A percentile compares a stretch with the other conserved stretches of the same genome.
Conservation (phyloP, 371 early-diverging fungal species). For the Mucor sp. region DNA sequence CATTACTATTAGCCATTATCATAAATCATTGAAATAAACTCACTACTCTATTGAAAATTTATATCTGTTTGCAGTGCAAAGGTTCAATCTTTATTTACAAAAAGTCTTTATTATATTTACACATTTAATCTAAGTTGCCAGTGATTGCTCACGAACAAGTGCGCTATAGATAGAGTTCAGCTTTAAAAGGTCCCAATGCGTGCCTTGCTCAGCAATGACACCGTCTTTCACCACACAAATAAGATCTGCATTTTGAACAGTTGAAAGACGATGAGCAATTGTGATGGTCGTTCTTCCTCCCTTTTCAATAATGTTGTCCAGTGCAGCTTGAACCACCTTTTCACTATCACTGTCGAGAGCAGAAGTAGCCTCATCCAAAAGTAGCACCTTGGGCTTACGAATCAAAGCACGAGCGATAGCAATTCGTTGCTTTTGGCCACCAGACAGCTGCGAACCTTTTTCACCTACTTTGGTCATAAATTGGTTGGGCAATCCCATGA, state of each 20-base stretch:
- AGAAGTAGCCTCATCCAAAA: conserved; percentile 96
- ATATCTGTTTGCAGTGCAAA: too few relatives aligned
- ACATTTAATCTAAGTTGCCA: too few relatives aligned
- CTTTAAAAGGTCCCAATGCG: conserved; percentile 68
- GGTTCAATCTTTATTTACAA: too few relatives aligned
- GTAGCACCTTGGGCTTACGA: conserved; percentile 80
- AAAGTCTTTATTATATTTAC: too few relatives aligned
- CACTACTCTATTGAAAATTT: too few relatives aligned
- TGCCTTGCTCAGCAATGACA: conserved; percentile 79
- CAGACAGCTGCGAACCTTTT: conserved; percentile 69
- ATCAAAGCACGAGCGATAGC: conserved; percentile 73
- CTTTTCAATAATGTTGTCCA: conserved; percentile 70
- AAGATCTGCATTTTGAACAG: conserved; percentile 73
- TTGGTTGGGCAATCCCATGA: conserved; percentile 63
- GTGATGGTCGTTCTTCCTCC: conserved; percentile 64
- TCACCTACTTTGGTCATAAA: conserved; percentile 83
- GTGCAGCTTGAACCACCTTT: conserved; percentile 81
- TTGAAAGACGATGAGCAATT: conserved; percentile 76
- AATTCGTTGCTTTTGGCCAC: conserved; percentile 77
- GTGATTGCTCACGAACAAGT: too few relatives aligned
- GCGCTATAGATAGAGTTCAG: conserved; percentile 7
- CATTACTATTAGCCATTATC: too few relatives aligned
- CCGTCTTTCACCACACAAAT: conserved; percentile 78
- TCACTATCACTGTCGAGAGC: conserved; percentile 91
- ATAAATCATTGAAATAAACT: too few relatives aligned